phyloP scores from a whole-genome alignment of 176 grass and related monocot species.

The Thinopyrum elongatum region DNA sequence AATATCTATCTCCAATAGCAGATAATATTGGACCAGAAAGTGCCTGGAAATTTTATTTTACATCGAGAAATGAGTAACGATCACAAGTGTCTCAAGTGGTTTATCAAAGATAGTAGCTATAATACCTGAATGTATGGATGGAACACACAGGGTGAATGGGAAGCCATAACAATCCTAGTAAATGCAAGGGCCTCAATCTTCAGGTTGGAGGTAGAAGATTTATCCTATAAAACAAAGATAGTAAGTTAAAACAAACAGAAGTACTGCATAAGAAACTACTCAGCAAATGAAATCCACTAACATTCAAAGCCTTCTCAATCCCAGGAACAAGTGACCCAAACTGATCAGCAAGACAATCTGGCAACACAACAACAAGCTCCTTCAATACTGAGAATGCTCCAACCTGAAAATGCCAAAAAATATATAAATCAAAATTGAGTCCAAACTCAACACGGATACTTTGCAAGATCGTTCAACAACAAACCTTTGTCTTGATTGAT shows the following conservation, averaged over 20 bases:
- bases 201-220: constrained; percentile 92
- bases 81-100: background rate
- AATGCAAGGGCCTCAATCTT: constrained; percentile 97
- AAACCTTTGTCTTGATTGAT: constrained; percentile 94
- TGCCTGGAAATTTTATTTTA: constrained; percentile 51
- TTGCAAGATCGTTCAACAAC: constrained; percentile 12
- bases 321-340: constrained; percentile 91
- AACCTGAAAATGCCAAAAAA: constrained; percentile 41
- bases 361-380: constrained; percentile 90
- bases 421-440: constrained; percentile 4
- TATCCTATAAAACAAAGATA: constrained; percentile 66
- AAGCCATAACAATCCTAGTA: constrained; percentile 92
- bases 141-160: constrained; percentile 85
- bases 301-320: constrained; percentile 97
- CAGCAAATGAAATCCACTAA: constrained; percentile 40
- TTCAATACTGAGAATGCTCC: constrained; percentile 94
- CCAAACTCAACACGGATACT: background rate
- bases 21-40: constrained; percentile 88
- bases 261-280: background rate
- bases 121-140: constrained; percentile 86
- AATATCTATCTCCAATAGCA: constrained; percentile 93
- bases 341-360: constrained; percentile 92
- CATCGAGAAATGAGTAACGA: background rate
- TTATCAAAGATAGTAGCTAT: background rate
- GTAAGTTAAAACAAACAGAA: background rate